Base-by-base conservation (phyloP, 129 eudicot species). In the Artemisia annua region DNA sequence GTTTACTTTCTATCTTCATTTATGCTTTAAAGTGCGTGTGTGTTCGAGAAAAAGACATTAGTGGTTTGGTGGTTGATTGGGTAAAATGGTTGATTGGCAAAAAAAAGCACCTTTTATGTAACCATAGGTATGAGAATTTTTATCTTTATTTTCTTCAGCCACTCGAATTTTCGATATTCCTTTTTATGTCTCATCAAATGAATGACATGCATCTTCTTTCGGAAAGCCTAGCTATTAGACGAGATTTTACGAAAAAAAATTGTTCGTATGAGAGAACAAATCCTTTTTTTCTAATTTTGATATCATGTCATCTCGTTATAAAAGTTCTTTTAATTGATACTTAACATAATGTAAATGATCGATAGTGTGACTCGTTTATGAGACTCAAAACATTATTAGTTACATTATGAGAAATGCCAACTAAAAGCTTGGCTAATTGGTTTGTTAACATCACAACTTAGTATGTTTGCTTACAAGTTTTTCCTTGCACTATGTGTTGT, bases 11-110 rank as follows among this genome's bases (percentile, higher is more conserved):
- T 70, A 32, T 78, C 66, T 78, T 24, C 44, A 54, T 35, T 43
- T 65, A 71, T 78, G 78, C 67, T 78, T 63, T 62, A 78, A 78
- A 71, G 66, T 78, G 82, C 65, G 63, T 74, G 58, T 70, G 76
- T 78, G 77, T 78, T 78, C 43, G 18, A 78, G 72, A 78, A 14
- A 78, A 70, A 70, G 77, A 72, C 77, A 20, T 53, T 6, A 75
- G 84, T 81, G 77, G 80, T 44, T 63, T 19, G 75, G 78, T 64
- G 77, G 78, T 44, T 2, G 63, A 46, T 78, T 56, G 67, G 44
- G 73, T 17, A 28, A 20, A 20, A 20, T 78, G 61, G 73, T 63
- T 52, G 30, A 54, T 70, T 63, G 72, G 30, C 69, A 65, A 56
- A 78, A 71, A n/a, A 24, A 72, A 60, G 55, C 35, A 61, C 73